These are phyloP conservation scores for Geopyxis carbonaria DNA, from an alignment of 495 filamentous ascomycete species.

Conservation along the genomic window DNA sequence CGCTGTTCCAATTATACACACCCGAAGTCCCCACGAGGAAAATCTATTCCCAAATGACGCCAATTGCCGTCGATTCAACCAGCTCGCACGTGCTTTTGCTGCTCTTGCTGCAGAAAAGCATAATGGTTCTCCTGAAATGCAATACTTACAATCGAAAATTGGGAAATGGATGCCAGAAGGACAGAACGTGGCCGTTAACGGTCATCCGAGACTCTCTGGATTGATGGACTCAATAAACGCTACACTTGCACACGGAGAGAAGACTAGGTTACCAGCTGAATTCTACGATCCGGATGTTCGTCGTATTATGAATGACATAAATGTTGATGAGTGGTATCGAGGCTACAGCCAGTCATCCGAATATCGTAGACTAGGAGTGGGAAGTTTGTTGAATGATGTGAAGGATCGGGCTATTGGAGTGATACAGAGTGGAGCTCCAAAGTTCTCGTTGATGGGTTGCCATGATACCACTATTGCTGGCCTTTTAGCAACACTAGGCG, in stretches of 20 bases:
- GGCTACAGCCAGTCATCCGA: slow-evolving; percentile 72
- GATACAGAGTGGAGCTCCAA: no score
- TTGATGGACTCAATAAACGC: slow-evolving; percentile 90
- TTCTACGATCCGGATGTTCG: slow-evolving; percentile 70
- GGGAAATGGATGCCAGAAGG: slow-evolving; percentile 66
- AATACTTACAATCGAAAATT: slow-evolving; percentile 55
- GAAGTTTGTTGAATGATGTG: slow-evolving; percentile 65
- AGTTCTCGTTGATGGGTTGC: slow-evolving; percentile 64
- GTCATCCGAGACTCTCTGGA: slow-evolving; percentile 65
- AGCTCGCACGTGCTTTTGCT: slow-evolving; percentile 65
- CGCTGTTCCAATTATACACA: slow-evolving; percentile 8
- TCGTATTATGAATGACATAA: slow-evolving; percentile 57
- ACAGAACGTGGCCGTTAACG: slow-evolving; percentile 59
- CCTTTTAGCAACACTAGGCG: slow-evolving; percentile 59
- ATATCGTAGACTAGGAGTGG: slow-evolving; percentile 76
- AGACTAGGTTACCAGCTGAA: slow-evolving; percentile 56
- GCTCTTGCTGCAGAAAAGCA: slow-evolving; percentile 61
- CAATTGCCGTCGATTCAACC: slow-evolving; percentile 67
- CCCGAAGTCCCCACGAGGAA: slow-evolving; percentile 52
- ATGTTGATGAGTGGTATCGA: slow-evolving; percentile 81
- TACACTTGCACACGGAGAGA: slow-evolving; percentile 66
- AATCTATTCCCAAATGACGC: slow-evolving; percentile 83
- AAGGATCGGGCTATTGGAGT: slow-evolving; percentile 59
- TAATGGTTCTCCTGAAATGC: slow-evolving; percentile 72
- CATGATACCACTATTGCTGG: slow-evolving; percentile 89